A percentile compares a stretch with the other conserved stretches of the same genome.
These are phyloP conservation scores for Erucastrum elatum DNA, from an alignment of 345 rosid genomes.

Conservation along the genomic window DNA sequence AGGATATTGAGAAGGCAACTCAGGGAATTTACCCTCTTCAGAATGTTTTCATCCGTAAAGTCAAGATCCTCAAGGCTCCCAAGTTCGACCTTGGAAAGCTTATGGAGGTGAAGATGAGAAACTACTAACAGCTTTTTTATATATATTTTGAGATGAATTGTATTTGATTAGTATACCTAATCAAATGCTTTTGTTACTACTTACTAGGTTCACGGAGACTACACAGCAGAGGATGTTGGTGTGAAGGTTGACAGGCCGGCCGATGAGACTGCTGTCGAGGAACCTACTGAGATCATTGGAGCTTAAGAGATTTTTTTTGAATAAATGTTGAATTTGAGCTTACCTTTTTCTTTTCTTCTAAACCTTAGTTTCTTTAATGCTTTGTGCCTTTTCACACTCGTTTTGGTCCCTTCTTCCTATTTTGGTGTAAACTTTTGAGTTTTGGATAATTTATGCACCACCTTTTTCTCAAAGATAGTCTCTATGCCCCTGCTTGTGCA, in stretches of 20 bases:
- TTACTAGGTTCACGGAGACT: conserved; percentile 93
- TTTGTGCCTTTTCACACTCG: conserved; percentile 10
- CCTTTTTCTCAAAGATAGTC: not conserved
- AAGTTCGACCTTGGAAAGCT: conserved; percentile 98
- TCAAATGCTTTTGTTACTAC: not conserved
- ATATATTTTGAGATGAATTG: not conserved
- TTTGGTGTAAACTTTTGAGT: conserved; percentile 18
- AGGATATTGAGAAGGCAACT: conserved; percentile 89
- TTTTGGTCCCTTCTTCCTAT: not conserved
- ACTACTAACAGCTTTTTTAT: not conserved
- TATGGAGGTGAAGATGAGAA: conserved; percentile 70
- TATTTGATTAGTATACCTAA: not conserved
- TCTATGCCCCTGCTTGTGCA: not conserved
- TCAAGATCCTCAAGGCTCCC: conserved; percentile 91
- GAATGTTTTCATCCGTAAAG: conserved; percentile 87
- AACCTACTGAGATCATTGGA: conserved; percentile 57
- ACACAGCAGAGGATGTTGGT: conserved; percentile 74
- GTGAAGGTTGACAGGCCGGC: conserved; percentile 78
- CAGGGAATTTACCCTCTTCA: conserved; percentile 78
- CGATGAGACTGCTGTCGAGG: conserved; percentile 69
- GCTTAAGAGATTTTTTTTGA: conserved; percentile 40
- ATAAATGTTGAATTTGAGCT: conserved; percentile 13
- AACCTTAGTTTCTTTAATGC: conserved; percentile 10
- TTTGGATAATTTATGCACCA: conserved; percentile 29
- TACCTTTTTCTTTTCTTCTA: conserved; percentile 15